A percentile compares a stretch with the other conserved stretches of the same genome.
Evolutionary conservation across 257 asterid genomes (phyloP).

Genomic region (Capsicum pubescens): DNA sequence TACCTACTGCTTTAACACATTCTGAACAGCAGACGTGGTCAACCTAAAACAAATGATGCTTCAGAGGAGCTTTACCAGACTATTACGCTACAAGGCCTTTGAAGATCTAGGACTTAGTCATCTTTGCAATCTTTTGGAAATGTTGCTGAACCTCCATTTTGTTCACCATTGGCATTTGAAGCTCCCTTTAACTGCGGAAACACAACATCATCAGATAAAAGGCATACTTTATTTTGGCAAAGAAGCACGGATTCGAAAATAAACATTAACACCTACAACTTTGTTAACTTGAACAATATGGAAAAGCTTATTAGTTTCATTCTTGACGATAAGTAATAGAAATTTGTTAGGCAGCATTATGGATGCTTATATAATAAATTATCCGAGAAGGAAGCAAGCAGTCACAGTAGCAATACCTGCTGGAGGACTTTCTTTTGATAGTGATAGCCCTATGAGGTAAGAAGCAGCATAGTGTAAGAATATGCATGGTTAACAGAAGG

Average conservation of each 20-base stretch:
- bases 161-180: conserved; percentile 43
- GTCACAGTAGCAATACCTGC: conserved; percentile 55
- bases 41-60: conserved; percentile 36
- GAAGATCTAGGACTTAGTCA: conserved; percentile 42
- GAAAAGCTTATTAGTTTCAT: neutral
- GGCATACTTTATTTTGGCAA: neutral
- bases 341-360: neutral
- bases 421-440: conserved; percentile 85
- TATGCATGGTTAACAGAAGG: neutral
- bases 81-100: neutral
- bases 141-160: conserved; percentile 38
- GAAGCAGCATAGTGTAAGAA: conserved; percentile 33
- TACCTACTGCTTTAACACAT: conserved; percentile 30
- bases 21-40: conserved; percentile 26
- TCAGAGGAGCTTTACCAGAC: conserved; percentile 28
- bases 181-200: conserved; percentile 62
- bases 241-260: neutral
- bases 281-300: neutral
- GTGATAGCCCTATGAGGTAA: conserved; percentile 72
- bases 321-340: neutral
- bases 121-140: conserved; percentile 49
- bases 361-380: neutral
- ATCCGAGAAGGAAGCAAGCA: neutral
- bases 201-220: conserved; percentile 20
- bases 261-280: neutral